Evolutionary conservation across 2,329 filamentous ascomycete genomes (phyloP).

Genomic region (Albophoma yamanashiensis): DNA sequence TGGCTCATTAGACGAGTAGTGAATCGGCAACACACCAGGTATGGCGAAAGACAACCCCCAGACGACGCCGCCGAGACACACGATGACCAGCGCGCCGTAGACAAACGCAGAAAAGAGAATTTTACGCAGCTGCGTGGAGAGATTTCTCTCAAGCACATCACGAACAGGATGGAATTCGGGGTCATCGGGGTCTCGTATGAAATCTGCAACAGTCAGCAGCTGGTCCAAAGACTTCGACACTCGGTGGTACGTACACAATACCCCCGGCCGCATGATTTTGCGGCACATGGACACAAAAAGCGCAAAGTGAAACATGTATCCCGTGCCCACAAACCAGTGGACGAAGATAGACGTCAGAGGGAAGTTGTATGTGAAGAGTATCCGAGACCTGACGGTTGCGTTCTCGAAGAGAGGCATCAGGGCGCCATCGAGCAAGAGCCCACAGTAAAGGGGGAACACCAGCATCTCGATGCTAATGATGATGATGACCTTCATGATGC

Average conservation of each 20-base stretch:
- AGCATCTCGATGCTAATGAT: constrained; percentile 99
- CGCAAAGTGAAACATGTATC: constrained; percentile 99
- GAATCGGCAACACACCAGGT: constrained; percentile 70
- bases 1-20: constrained; percentile 87
- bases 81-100: constrained; percentile 83
- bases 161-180: constrained; percentile 96
- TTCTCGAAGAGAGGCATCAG: constrained; percentile 81
- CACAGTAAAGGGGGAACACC: constrained; percentile 91
- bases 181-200: constrained; percentile 95
- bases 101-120: constrained; percentile 94
- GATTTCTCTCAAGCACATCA: constrained; percentile 86
- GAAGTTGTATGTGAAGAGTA: constrained; percentile 66
- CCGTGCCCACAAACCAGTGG: constrained; percentile 97
- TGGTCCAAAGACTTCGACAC: background rate
- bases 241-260: constrained; percentile 58
- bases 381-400: constrained; percentile 64
- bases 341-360: constrained; percentile 90
- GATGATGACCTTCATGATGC: constrained; percentile 93
- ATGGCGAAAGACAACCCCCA: constrained; percentile 71
- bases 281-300: constrained; percentile 98
- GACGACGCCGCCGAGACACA: constrained; percentile 90
- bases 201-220: constrained; percentile 45
- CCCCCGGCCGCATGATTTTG: constrained; percentile 91
- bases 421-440: constrained; percentile 78
- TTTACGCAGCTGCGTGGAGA: constrained; percentile 87